Percentiles rank a stretch among this genome's conserved stretches.
Conservation (phyloP, 805 yeast species). For the Sungouiozyma ichnusensis region DNA sequence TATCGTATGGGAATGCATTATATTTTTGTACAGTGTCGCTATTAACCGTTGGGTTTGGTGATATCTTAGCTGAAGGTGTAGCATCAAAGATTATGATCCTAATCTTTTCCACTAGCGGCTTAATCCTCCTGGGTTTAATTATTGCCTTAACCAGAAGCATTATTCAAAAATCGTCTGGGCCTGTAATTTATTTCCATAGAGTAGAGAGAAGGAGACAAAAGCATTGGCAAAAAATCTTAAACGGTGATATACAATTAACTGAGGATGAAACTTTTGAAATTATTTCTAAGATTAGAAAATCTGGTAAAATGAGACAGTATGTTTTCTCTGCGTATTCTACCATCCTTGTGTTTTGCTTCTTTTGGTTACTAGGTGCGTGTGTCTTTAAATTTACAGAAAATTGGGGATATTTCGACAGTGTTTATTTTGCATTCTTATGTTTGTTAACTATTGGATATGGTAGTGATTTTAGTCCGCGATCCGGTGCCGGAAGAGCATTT, state of each 20-base stretch:
- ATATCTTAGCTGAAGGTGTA: slow-evolving; percentile 43
- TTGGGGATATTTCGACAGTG: slow-evolving; percentile 62
- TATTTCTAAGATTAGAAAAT: slow-evolving; percentile 43
- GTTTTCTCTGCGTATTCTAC: slow-evolving; percentile 32
- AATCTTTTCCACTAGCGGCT: slow-evolving; percentile 58
- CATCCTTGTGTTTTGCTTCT: slow-evolving; percentile 37
- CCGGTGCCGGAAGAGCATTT: slow-evolving; percentile 58
- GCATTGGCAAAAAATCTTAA: slow-evolving; percentile 11
- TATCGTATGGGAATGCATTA: slow-evolving; percentile 54
- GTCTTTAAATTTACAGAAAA: slow-evolving; percentile 49
- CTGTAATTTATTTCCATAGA: slow-evolving; percentile 56
- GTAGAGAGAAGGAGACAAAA: slow-evolving; percentile 41
- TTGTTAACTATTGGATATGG: slow-evolving; percentile 83
- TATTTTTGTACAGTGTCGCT: slow-evolving; percentile 66
- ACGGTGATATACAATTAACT: slow-evolving; percentile 20
- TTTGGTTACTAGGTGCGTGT: slow-evolving; percentile 68
- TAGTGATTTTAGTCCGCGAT: slow-evolving; percentile 58
- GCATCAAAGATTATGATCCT: slow-evolving; percentile 50
- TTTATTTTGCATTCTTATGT: slow-evolving; percentile 71
- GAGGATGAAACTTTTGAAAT: slow-evolving; percentile 41
- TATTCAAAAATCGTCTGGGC: slow-evolving; percentile 48
- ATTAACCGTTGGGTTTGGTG: slow-evolving; percentile 77
- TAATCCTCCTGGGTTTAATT: slow-evolving; percentile 63
- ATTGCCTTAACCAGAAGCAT: slow-evolving; percentile 59
- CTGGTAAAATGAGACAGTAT: slow-evolving; percentile 33